Evolutionary conservation across 2,329 filamentous ascomycete genomes (phyloP).

Genomic region (Fusarium circinatum): DNA sequence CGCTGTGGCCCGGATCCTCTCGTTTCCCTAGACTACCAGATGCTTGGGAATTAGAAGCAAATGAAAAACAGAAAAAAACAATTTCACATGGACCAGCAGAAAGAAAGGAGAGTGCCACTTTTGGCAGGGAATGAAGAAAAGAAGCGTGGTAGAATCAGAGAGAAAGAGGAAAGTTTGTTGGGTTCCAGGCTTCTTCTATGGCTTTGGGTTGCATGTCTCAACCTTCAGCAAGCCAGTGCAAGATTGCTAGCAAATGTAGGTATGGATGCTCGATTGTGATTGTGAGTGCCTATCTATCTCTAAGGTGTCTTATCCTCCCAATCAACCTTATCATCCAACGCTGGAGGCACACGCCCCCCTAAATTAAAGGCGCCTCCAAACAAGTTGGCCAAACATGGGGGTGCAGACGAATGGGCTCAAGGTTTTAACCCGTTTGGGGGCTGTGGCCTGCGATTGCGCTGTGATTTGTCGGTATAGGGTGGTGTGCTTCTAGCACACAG

Average conservation of each 20-base stretch:
- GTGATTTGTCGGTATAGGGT: not conserved
- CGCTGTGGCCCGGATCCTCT: conserved; percentile 29
- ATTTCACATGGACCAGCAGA: conserved; percentile 27
- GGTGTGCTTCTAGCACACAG: not conserved
- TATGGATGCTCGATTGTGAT: not conserved
- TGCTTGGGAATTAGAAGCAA: conserved; percentile 39
- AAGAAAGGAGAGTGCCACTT: conserved; percentile 28
- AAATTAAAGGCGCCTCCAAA: not conserved
- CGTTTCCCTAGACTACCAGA: conserved; percentile 43
- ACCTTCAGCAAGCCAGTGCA: not conserved
- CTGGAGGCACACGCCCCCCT: not conserved
- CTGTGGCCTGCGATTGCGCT: conserved; percentile 2
- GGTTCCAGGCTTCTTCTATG: conserved; percentile 2
- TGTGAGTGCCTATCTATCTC: not conserved
- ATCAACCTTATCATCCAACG: conserved; percentile 1
- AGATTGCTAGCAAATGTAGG: not conserved
- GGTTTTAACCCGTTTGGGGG: not conserved
- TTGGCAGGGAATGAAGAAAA: conserved; percentile 8
- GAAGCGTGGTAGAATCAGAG: conserved; percentile 17
- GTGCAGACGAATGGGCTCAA: not conserved
- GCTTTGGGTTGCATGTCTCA: conserved; percentile 8
- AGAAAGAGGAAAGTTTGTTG: conserved; percentile 6
- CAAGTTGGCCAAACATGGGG: not conserved
- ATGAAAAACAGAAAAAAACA: conserved; percentile 30
- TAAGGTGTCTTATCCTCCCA: not conserved